Percentiles rank a stretch among this genome's conserved stretches.
Evolutionary conservation across 2,329 filamentous ascomycete species (phyloP).

Genomic region (Venturia nashicola): DNA sequence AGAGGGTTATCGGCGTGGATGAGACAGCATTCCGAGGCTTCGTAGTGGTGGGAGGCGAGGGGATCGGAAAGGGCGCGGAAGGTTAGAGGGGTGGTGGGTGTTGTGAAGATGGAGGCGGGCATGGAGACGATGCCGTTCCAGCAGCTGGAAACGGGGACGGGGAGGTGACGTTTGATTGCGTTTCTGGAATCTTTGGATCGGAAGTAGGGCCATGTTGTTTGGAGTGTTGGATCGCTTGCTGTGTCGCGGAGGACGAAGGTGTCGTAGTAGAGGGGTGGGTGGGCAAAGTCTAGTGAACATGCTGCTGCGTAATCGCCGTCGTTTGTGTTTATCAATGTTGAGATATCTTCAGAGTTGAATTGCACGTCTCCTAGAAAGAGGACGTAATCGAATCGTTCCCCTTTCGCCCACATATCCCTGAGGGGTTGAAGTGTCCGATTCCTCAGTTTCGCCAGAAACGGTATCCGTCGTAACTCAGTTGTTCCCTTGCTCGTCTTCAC

Average conservation of each 20-base stretch:
- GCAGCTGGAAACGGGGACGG: conserved; percentile 50
- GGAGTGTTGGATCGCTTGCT: conserved; percentile 36
- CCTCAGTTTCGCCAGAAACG: conserved; percentile 51
- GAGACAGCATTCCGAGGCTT: conserved; percentile 70
- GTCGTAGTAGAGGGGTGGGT: conserved; percentile 45
- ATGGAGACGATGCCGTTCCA: conserved; percentile 51
- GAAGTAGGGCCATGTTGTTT: conserved; percentile 50
- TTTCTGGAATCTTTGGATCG: conserved; percentile 36
- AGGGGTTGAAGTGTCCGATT: conserved; percentile 53
- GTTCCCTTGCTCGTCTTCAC: conserved; percentile 38
- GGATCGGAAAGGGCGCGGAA: conserved; percentile 54
- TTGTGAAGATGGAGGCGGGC: conserved; percentile 16
- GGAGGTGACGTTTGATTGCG: conserved; percentile 39
- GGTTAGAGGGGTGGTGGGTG: conserved; percentile 27
- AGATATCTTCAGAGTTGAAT: conserved; percentile 46
- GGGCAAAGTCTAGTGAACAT: conserved; percentile 48
- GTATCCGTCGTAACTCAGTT: conserved; percentile 52
- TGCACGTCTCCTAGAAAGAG: conserved; percentile 53
- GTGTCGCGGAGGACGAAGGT: conserved; percentile 48
- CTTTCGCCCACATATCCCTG: conserved; percentile 35
- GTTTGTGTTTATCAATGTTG: conserved; percentile 44
- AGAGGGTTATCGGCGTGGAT: conserved; percentile 60
- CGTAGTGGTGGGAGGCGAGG: conserved; percentile 48
- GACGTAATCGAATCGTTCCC: conserved; percentile 45
- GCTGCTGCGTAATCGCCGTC: conserved; percentile 48